Evolutionary conservation across 2,329 filamentous ascomycete species (phyloP), one percentile per base, ranked within the genome.

Genomic region (Penicillium occitanis): DNA sequence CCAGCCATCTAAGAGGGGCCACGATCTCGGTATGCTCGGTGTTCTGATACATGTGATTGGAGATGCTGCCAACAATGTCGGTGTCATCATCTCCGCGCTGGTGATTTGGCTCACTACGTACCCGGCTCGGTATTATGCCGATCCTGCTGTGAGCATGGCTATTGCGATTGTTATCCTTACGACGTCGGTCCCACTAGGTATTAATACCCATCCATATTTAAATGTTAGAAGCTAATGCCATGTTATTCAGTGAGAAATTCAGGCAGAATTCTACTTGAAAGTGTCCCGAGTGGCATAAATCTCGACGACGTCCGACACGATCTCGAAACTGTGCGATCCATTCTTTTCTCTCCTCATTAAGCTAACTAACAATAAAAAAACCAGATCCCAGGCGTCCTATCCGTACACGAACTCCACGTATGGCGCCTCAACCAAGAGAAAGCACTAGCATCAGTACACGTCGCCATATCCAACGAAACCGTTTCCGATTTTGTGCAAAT

Each of bases 61-160:
- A 35, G 91, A 93, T 72, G 89, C 89, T 5, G 82, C 90, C 69
- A 93, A 92, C 78, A 93, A 93, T 70, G 75, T 92, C 10, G 90
- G 90, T 10, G 90, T 93, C 67, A 91, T 93, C 62, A 80, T 89
- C 44, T 85, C 90, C 0, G 89, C 88, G 0, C 72, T 89, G 1
- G 81, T 91, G 37, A 90, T 93, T 74, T 92, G 89, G 90, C 81
- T 88, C 65, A 81, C 84, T 0, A 73, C 82, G 33, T 87, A 85
- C 30, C 79, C 85, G 0, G 81, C 76, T 5, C 82, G 88, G 40
- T 91, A 85, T 78, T 93, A 93, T 70, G 90, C 88, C 3, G 91
- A 93, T 72, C 90, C 91, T 0, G 88, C 83, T 3, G 84, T 89
- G 35, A 87, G 88, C 66, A 82, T 91, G 74, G 88, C 84, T 61